Percentiles rank a stretch among this genome's conserved stretches.
Conservation (phyloP, 257 asterid species). For the Nicotiana sylvestris region DNA sequence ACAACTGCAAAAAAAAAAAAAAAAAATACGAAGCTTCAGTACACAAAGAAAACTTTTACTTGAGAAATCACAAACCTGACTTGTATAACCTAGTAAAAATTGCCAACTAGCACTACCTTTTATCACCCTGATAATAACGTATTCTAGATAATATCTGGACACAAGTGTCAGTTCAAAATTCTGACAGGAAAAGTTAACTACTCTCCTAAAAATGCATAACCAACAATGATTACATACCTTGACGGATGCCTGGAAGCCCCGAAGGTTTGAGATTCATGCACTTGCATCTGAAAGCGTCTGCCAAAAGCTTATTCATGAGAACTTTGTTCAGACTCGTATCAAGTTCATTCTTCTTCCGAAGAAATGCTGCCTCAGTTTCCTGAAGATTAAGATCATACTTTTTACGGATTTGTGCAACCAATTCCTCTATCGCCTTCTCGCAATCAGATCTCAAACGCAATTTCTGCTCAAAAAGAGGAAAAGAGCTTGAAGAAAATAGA, state of each 20-base stretch:
- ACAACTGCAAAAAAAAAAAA: constrained; percentile 32
- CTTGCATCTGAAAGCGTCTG: constrained; percentile 42
- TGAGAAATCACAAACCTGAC: background rate
- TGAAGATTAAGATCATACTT: constrained; percentile 45
- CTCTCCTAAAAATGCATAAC: background rate
- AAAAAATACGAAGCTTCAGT: constrained; percentile 11
- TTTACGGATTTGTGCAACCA: constrained; percentile 34
- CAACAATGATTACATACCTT: constrained; percentile 40
- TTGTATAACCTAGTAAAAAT: background rate
- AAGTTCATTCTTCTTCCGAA: constrained; percentile 30
- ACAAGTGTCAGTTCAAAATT: background rate
- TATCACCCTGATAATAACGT: background rate
- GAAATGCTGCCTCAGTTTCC: constrained; percentile 40
- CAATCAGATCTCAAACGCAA: constrained; percentile 39
- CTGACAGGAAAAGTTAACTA: background rate
- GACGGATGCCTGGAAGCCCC: constrained; percentile 37
- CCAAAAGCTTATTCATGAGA: constrained; percentile 45
- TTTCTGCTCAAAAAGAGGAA: constrained; percentile 37
- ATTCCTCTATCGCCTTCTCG: constrained; percentile 56
- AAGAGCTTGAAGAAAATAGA: background rate
- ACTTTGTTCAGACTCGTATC: constrained; percentile 32
- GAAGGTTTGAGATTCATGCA: constrained; percentile 45
- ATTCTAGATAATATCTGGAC: background rate
- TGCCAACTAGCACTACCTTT: background rate
- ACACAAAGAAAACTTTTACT: background rate